phyloP scores from a whole-genome alignment of 164 flowering plant genomes.

The Annona squamosa region DNA sequence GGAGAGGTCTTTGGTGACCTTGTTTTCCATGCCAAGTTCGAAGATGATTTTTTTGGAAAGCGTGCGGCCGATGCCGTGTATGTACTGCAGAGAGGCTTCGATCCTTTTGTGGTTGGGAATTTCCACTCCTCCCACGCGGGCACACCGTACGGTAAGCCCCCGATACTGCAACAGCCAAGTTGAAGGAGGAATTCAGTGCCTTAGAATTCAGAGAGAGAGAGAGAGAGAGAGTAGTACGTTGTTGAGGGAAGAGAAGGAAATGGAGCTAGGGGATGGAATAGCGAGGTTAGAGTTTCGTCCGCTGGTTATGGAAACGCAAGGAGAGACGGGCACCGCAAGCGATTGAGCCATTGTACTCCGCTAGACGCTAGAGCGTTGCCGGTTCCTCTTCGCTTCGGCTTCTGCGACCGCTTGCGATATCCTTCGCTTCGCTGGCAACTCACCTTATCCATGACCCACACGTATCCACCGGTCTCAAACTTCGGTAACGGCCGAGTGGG shows the following conservation, averaged over 20 bases:
- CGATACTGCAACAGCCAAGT: slow-evolving; percentile 26
- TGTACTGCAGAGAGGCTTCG: slow-evolving; percentile 80
- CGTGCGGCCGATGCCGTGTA: slow-evolving; percentile 85
- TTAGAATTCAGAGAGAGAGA: not conserved
- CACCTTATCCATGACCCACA: not conserved
- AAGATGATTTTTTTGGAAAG: slow-evolving; percentile 53
- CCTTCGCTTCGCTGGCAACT: not conserved
- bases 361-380: no score
- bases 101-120: slow-evolving; percentile 86
- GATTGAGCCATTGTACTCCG: slow-evolving; percentile 45
- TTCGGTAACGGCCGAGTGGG: no score
- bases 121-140: slow-evolving; percentile 96
- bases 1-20: slow-evolving; percentile 68
- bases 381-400: no score
- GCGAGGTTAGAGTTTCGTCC: slow-evolving; percentile 16
- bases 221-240: slow-evolving; percentile 33
- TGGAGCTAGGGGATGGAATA: slow-evolving; percentile 22
- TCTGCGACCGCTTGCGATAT: not conserved
- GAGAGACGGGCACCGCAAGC: slow-evolving; percentile 53
- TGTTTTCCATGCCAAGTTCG: slow-evolving; percentile 68
- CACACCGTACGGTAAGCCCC: slow-evolving; percentile 57
- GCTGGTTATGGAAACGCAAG: slow-evolving; percentile 50
- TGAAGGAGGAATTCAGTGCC: not conserved
- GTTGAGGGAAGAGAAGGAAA: slow-evolving; percentile 24
- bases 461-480: no score